Evolutionary conservation across 2,329 filamentous ascomycete genomes (phyloP), one percentile per base, ranked within the genome.

Genomic region (Onygena corvina): DNA sequence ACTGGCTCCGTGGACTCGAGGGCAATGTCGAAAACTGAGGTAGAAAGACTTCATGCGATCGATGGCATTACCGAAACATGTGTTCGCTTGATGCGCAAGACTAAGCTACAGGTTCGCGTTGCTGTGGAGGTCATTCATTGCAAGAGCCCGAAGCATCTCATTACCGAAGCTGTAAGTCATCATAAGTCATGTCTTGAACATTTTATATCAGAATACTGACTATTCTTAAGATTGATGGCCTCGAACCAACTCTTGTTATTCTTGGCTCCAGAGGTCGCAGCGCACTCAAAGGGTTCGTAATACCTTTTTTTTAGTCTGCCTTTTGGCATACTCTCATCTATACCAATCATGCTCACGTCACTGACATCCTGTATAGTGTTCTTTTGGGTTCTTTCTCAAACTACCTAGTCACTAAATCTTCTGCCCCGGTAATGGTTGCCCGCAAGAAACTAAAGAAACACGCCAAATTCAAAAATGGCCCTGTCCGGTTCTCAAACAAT

Each of bases 71-170:
- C 86, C 1, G 79, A 90, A 50, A 79, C 84, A 29, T 86, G 94
- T 48, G 77, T 92, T n/a, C 84, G 83, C 56, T 71, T 96, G 40
- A 69, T 98, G 52, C 78, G 90, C 52, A 94, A 94, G 74, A 98
- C 92, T 0, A 80, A 85, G 55, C 72, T 98, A 51, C 90, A 98
- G 64, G 89, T 95, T 45, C 81, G 88, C 51, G 85, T 95, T 44
- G 87, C 94, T 46, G 83, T 98, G 29, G 92, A 98, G 67, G 90
- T 96, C 23, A 83, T 98, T 57, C 92, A 96, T 68, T 96, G 92
- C 81, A 96, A 95, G 74, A 95, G 86, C 61, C 88, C 92, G 3
- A 90, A 92, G 65, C 89, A 95, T 64, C 76, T 96, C 71, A 88
- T 98, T 55, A 94, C 88, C 0, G 92, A 96, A 71, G 88, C 95